Percentiles rank a stretch among this genome's conserved stretches.
phyloP scores from a whole-genome alignment of 768 basidiomycete genomes.

The Mycena polygramma region DNA sequence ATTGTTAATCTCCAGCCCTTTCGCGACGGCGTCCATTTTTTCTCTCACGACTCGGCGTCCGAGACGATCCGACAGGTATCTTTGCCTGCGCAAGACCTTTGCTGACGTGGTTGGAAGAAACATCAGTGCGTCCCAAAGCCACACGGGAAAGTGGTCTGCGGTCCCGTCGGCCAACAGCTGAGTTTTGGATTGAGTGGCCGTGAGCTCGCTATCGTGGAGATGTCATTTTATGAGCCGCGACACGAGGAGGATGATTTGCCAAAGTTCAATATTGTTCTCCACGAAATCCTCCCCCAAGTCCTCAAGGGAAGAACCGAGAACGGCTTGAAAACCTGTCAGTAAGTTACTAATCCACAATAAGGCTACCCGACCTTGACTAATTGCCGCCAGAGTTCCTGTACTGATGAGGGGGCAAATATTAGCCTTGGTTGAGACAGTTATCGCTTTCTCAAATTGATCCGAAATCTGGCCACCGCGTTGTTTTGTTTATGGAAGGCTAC shows the following conservation, averaged over 20 bases:
- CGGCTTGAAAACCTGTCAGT: too few relatives aligned
- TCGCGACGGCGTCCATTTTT: background rate
- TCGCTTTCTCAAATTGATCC: background rate
- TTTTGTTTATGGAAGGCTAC: background rate
- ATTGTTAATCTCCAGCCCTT: constrained; percentile 4
- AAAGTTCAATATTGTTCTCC: background rate
- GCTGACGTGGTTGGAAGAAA: background rate
- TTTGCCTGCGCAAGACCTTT: background rate
- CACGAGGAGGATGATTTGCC: too few relatives aligned
- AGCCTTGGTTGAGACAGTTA: background rate
- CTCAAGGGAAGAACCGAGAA: background rate
- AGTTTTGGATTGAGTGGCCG: background rate
- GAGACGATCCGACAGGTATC: background rate
- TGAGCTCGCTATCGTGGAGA: background rate
- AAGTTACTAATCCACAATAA: too few relatives aligned
- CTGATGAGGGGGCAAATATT: constrained; percentile 1
- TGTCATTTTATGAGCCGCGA: too few relatives aligned
- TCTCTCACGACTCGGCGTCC: background rate
- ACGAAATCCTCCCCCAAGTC: background rate
- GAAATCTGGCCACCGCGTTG: background rate
- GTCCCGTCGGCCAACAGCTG: background rate
- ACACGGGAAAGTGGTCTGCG: background rate
- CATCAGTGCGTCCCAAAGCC: background rate
- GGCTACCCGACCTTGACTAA: constrained; percentile 9
- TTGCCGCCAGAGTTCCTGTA: background rate